Percentiles rank a stretch among this genome's conserved stretches.
phyloP scores from a whole-genome alignment of 768 basidiomycete species.

The Pilatotrama ljubarskyi region DNA sequence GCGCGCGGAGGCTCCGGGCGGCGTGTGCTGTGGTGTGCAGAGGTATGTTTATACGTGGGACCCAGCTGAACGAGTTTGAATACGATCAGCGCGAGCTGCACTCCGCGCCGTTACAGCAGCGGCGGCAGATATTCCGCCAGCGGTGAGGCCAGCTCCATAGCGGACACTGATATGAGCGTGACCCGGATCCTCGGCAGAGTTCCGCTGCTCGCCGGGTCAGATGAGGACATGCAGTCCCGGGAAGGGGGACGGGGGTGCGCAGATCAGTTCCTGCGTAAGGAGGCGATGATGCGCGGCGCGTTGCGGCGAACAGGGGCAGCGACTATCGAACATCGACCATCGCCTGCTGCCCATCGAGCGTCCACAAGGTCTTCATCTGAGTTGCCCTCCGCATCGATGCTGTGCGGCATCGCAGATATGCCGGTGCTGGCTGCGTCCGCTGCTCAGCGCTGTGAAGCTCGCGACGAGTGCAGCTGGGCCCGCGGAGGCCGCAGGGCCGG shows the following conservation, averaged over 20 bases:
- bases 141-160: background rate
- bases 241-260: background rate
- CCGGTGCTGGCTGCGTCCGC: too few species aligned
- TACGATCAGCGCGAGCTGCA: background rate
- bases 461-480: background rate
- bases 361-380: too few species aligned
- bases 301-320: background rate
- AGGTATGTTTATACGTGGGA: background rate
- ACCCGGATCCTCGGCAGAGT: too few species aligned
- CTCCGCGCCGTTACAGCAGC: background rate
- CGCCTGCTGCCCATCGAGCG: background rate
- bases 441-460: background rate
- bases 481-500: background rate
- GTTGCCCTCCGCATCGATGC: too few species aligned
- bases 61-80: background rate
- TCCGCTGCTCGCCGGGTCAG: background rate
- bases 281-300: background rate
- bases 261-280: background rate
- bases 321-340: background rate
- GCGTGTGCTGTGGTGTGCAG: background rate
- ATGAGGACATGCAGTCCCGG: background rate
- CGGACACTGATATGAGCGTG: too few species aligned
- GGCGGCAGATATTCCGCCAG: background rate
- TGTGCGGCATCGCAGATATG: too few species aligned
- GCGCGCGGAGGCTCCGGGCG: too few species aligned